Base-by-base conservation (phyloP, 352 stramenopile species). In the Pythium scleroteichum region DNA sequence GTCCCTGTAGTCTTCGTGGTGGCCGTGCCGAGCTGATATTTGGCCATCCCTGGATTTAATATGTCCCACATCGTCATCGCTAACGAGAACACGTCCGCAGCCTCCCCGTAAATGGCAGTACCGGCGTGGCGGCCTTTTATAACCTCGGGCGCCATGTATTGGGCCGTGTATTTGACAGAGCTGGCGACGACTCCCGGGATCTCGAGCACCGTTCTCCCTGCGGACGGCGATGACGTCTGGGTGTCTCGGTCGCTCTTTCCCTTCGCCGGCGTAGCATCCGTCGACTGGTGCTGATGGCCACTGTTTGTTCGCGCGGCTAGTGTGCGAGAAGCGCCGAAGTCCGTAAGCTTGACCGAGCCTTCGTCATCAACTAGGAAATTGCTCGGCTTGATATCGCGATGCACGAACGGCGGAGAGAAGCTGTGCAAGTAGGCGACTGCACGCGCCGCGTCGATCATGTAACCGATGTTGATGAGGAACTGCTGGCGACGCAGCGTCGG, bases 71-170 rank as follows among this genome's bases (percentile, higher is more conserved):
- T 62, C 24, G 73, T 82, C 19, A 86, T 71, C 13, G 42, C 76
- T 16, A 88, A 48, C 20, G 68, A 62, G 58, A 73, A 88, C 13
- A 88, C 53, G 46, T 88, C 78, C 2, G 76, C 74, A 7, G 63
- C 64, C 39, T 85, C 73, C 7, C 56, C 70, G 53, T 88, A 85
- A 7, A 45, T 27, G 20, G 38, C 47, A 2, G 26, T 27, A 14
- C 66, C 69, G 22, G 47, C 57, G n/a, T 72, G 49, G 7, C 60
- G 38, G n/a, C 60, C 62, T 12, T 67, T 59, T 22, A 87, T 78
- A 17, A 87, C 47, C 55, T 87, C 78, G 1, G 78, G 78, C 5
- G 78, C 78, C 71, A 87, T 79, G 64, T 81, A 83, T 13, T 76
- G 53, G 0, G 72, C 48, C 4, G 35, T 42, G 22, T 17, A 17